A percentile compares a stretch with the other conserved stretches of the same genome.
These are phyloP conservation scores for Diutina catenulata DNA, from an alignment of 1,139 yeast genomes.

Conservation along the genomic window DNA sequence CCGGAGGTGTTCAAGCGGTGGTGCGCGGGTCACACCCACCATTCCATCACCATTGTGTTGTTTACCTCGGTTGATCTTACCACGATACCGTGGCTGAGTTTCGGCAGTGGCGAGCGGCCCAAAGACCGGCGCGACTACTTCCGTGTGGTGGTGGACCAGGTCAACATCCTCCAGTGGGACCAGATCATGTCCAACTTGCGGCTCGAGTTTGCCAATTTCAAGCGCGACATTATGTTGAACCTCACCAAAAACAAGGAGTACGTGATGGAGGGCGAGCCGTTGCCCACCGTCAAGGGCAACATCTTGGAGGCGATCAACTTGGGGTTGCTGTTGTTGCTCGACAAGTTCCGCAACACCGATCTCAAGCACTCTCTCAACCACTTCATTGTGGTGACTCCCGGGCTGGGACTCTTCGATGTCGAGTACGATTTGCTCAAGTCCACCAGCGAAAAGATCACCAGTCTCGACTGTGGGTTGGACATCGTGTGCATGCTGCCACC, in stretches of 20 bases:
- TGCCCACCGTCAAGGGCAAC: conserved; percentile 87
- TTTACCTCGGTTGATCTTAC: conserved; percentile 73
- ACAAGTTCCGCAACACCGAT: conserved; percentile 78
- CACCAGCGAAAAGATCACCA: conserved; percentile 65
- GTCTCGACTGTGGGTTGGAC: conserved; percentile 79
- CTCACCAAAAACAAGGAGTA: conserved; percentile 24
- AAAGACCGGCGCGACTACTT: conserved; percentile 66
- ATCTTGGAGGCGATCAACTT: conserved; percentile 77
- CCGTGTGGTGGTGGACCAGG: conserved; percentile 92
- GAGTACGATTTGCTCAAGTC: conserved; percentile 66
- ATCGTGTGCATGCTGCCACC: conserved; percentile 81
- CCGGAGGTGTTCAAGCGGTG: conserved; percentile 85
- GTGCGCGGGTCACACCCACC: conserved; percentile 81
- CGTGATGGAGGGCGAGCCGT: conserved; percentile 42
- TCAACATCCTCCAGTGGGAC: conserved; percentile 78
- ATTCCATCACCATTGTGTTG: conserved; percentile 79
- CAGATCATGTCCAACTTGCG: conserved; percentile 83
- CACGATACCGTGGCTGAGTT: conserved; percentile 40
- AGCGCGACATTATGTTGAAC: conserved; percentile 53
- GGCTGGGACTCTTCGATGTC: conserved; percentile 88
- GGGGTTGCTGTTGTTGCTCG: conserved; percentile 68
- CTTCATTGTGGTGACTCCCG: conserved; percentile 78
- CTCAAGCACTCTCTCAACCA: conserved; percentile 79
- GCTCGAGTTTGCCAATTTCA: conserved; percentile 74
- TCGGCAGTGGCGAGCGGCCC: conserved; percentile 65